Conservation (phyloP, 768 basidiomycete species). For the Kwoniella pini region DNA sequence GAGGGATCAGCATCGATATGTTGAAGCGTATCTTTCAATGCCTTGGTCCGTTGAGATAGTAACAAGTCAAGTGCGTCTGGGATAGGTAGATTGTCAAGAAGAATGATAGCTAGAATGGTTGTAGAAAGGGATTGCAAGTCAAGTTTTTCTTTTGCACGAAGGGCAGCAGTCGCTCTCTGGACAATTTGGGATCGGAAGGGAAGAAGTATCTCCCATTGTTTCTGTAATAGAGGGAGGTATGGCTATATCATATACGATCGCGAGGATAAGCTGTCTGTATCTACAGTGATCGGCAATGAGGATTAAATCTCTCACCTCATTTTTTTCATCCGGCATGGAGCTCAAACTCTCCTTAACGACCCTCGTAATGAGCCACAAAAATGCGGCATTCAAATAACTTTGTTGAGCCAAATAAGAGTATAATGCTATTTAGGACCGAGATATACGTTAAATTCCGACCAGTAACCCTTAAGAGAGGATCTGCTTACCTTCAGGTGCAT, state of each 20-base stretch:
- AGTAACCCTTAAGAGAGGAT: no score
- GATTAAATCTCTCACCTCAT: slow-evolving; percentile 62
- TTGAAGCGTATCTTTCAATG: slow-evolving; percentile 41
- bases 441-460: no score
- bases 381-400: slow-evolving; percentile 77
- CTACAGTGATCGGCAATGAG: slow-evolving; percentile 57
- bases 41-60: slow-evolving; percentile 62
- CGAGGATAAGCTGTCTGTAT: background rate
- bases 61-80: slow-evolving; percentile 70
- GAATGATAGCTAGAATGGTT: slow-evolving; percentile 75
- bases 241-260: slow-evolving; percentile 60
- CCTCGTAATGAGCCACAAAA: slow-evolving; percentile 80
- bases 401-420: slow-evolving; percentile 83
- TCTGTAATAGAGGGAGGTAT: slow-evolving; percentile 82
- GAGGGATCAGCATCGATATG: slow-evolving; percentile 8
- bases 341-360: slow-evolving; percentile 78
- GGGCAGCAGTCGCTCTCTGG: slow-evolving; percentile 78
- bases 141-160: slow-evolving; percentile 65
- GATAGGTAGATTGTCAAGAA: slow-evolving; percentile 83
- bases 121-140: slow-evolving; percentile 61
- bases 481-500: slow-evolving; percentile 80
- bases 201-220: slow-evolving; percentile 88
- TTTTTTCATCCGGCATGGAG: slow-evolving; percentile 66
- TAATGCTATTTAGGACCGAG: slow-evolving; percentile 52
- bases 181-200: slow-evolving; percentile 86